phyloP scores from a whole-genome alignment of 306 rosid genomes.

The Gastrolobium bilobum region DNA sequence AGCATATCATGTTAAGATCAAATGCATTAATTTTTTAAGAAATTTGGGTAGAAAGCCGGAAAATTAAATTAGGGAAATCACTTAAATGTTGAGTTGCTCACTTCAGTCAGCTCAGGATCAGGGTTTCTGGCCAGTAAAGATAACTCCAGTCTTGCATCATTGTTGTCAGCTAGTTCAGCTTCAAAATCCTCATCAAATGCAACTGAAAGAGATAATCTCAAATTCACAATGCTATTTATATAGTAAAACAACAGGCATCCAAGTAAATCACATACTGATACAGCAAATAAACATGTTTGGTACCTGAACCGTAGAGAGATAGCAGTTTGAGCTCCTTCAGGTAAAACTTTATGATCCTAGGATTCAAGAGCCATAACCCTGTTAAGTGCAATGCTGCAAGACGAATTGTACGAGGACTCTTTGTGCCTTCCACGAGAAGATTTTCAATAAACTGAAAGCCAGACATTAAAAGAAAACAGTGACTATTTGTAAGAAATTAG shows the following conservation, averaged over 20 bases:
- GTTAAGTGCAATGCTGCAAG: constrained; percentile 95
- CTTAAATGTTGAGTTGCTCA: constrained; percentile 51
- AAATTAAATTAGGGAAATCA: constrained; percentile 34
- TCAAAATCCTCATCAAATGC: constrained; percentile 99
- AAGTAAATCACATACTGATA: constrained; percentile 28
- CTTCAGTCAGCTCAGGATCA: constrained; percentile 88
- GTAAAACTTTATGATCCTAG: constrained; percentile 83
- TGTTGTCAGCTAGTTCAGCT: constrained; percentile 88
- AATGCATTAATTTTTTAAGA: constrained; percentile 21
- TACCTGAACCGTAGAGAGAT: constrained; percentile 92
- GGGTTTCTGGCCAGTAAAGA: constrained; percentile 79
- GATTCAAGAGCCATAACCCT: constrained; percentile 85
- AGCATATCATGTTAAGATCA: constrained; percentile 43
- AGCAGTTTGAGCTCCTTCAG: constrained; percentile 83
- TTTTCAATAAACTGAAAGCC: constrained; percentile 73
- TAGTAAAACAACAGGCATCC: constrained; percentile 29
- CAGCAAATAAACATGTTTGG: constrained; percentile 32
- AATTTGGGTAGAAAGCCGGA: constrained; percentile 6
- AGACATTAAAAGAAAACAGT: constrained; percentile 44
- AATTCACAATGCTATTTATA: constrained; percentile 30
- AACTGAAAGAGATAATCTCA: constrained; percentile 61
- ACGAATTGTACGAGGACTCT: constrained; percentile 97
- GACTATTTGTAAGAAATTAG: constrained; percentile 22
- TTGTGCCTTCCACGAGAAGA: constrained; percentile 90
- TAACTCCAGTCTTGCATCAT: constrained; percentile 78